Evolutionary conservation across 805 yeast species (phyloP).

Genomic region (Hermanozyma aechmeae): DNA sequence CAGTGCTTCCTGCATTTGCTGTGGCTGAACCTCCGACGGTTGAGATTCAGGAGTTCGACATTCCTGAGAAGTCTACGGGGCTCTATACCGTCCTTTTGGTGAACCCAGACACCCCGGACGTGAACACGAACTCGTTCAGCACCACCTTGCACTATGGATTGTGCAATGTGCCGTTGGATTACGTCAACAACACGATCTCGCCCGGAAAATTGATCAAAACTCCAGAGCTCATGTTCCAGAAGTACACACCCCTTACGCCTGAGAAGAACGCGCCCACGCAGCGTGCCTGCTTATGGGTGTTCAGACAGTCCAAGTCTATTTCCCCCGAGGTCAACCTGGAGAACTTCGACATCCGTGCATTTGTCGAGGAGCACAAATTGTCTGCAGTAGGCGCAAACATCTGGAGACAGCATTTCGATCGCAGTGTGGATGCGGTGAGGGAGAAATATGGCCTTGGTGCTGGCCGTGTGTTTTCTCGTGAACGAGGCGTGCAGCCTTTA

Average conservation of each 20-base stretch:
- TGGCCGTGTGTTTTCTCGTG: constrained; percentile 69
- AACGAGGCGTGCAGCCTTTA: constrained; percentile 22
- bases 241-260: constrained; percentile 76
- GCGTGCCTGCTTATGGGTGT: constrained; percentile 84
- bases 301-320: constrained; percentile 47
- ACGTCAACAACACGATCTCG: constrained; percentile 48
- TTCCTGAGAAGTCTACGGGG: constrained; percentile 31
- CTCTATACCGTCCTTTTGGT: constrained; percentile 73
- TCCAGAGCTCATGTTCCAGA: constrained; percentile 29
- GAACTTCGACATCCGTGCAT: constrained; percentile 63
- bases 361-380: constrained; percentile 46
- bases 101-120: constrained; percentile 87
- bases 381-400: constrained; percentile 85
- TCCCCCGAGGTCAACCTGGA: constrained; percentile 25
- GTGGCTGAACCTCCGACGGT: constrained; percentile 72
- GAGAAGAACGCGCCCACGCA: constrained; percentile 82
- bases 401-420: constrained; percentile 82
- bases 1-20: constrained; percentile 59
- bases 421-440: constrained; percentile 61
- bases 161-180: constrained; percentile 51
- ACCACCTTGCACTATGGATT: constrained; percentile 76
- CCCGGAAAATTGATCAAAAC: constrained; percentile 30
- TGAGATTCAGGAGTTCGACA: constrained; percentile 62
- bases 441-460: constrained; percentile 59
- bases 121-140: constrained; percentile 54